phyloP scores from a whole-genome alignment of 164 flowering plant genomes.

The Hamamelis virginiana region DNA sequence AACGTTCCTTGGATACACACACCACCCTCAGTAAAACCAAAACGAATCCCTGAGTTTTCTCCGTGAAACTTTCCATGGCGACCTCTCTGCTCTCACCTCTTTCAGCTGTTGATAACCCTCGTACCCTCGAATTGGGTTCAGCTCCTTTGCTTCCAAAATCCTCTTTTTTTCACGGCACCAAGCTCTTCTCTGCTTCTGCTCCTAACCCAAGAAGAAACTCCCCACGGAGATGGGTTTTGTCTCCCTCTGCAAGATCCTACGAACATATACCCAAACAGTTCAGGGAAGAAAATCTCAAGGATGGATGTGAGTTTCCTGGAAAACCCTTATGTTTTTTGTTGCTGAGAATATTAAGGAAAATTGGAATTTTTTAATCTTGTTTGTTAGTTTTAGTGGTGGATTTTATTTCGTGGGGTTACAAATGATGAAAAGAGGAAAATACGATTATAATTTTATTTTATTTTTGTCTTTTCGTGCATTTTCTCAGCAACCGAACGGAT shows the following conservation, averaged over 20 bases:
- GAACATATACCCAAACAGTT: constrained; percentile 80
- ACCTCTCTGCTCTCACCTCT: constrained; percentile 42
- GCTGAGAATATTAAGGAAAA: neutral
- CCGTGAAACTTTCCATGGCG: constrained; percentile 22
- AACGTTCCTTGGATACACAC: no score
- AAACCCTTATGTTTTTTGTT: neutral
- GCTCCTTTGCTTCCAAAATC: constrained; percentile 28
- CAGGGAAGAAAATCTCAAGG: constrained; percentile 74
- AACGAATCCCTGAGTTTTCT: no score
- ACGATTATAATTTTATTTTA: no score
- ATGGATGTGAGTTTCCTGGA: constrained; percentile 58
- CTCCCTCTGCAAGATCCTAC: constrained; percentile 32
- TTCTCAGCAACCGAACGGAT: no score
- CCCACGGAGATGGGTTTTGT: constrained; percentile 26
- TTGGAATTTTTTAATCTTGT: no score
- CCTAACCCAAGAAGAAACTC: constrained; percentile 3
- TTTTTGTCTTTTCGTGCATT: no score
- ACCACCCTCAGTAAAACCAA: no score
- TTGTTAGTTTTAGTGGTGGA: no score
- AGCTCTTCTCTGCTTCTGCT: constrained; percentile 26
- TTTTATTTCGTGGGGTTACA: no score
- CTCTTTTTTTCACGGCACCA: constrained; percentile 35
- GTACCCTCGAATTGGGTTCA: constrained; percentile 13
- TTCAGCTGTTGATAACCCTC: constrained; percentile 11
- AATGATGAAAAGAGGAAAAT: no score